Evolutionary conservation across 768 basidiomycete genomes (phyloP), one percentile per base, ranked within the genome.

Genomic region (Rhizopogon salebrosus): DNA sequence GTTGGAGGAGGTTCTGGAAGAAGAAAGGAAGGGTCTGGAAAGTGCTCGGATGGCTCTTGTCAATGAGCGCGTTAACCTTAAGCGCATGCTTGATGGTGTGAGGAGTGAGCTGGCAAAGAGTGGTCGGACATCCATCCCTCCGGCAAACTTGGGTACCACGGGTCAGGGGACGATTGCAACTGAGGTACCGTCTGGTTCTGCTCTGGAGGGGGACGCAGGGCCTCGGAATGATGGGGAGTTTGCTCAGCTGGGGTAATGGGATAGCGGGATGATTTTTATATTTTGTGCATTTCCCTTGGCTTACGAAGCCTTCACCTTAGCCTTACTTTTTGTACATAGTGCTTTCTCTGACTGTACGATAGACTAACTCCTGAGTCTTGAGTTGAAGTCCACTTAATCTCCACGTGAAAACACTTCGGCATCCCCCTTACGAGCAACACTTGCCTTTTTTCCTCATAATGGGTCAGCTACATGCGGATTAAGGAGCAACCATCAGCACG

Each of bases 1-100:
- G 67, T 75, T 99, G 53, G 97, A 99, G 66, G 87, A 89, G 43
- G 73, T 93, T 8, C 74, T 99, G 48, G 97, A 98, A 66, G 87
- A 92, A 49, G 97, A 99, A 70, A 80, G 93, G 52, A 80, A 87
- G 56, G 75, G 82, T 34, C 70, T 99, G 40, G 97, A 99, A 75
- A 83, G 84, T 42, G 84, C 88, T 20, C 80, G 90, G 51, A 77
- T 91, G 71, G 79, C 83, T 36, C 72, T 98, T 38, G 83, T 91
- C 50, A 85, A 79, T 61, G 95, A 98, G 64, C 80, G 92, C 49
- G 66, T 85, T 48, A 79, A 78, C 38, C 62, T 92, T 50, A 86
- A 83, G 69, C 83, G 80, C 65, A 79, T 84, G 76, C 67, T 92
- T 45, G 90, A 92, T 38, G 74, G 72, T 6, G 83, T 91, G 6